Conservation (phyloP, 73 alveolate species). For the Effrenium voratum region DNA sequence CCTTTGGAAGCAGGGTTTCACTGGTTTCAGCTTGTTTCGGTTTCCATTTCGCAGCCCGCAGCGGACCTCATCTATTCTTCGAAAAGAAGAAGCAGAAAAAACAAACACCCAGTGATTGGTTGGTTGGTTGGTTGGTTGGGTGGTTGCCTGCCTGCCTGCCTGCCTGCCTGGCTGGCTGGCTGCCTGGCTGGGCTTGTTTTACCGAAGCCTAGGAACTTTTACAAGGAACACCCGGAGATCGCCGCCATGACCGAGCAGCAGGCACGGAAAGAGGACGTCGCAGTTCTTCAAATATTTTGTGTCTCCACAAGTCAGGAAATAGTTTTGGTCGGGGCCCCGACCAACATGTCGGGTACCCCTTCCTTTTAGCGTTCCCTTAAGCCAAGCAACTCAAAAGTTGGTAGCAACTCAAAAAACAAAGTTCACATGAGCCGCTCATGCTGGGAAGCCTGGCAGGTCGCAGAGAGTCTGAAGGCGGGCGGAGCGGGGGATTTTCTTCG, state of each 20-base stretch:
- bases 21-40: no score
- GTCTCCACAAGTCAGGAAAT: background rate
- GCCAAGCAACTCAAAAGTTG: background rate
- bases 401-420: background rate
- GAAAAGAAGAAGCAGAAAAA: no score
- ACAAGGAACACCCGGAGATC: constrained; percentile 78
- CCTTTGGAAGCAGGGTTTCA: no score
- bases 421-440: no score
- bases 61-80: no score
- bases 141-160: background rate
- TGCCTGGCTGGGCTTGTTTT: background rate
- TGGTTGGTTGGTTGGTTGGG: background rate
- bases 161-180: background rate
- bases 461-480: no score
- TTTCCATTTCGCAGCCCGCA: no score
- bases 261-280: background rate
- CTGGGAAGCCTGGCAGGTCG: no score
- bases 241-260: constrained; percentile 93
- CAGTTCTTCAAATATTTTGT: background rate
- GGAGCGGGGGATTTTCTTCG: no score
- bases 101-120: no score
- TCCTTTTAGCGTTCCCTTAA: background rate
- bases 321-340: background rate
- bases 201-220: constrained; percentile 37
- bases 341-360: background rate